These are phyloP conservation scores for Penicillium nucicola DNA, from an alignment of 495 filamentous ascomycete genomes.

Conservation along the genomic window DNA sequence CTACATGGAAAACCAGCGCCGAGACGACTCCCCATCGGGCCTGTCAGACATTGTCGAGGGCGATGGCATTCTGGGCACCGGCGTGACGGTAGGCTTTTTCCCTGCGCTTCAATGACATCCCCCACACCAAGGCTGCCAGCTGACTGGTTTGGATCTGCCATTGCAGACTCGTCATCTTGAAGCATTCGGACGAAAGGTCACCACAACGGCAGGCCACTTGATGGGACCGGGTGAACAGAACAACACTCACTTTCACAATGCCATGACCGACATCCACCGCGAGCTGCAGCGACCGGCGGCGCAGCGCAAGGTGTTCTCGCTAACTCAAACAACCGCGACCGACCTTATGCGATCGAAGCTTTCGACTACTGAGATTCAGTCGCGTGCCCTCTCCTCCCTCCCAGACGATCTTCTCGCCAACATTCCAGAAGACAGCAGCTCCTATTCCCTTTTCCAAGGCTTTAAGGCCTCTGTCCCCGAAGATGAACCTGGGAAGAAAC, in stretches of 20 bases:
- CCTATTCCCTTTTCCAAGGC: conserved; percentile 93
- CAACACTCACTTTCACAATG: conserved; percentile 67
- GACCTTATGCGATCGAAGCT: conserved; percentile 91
- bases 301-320: conserved; percentile 85
- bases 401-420: conserved; percentile 86
- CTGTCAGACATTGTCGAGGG: conserved; percentile 47
- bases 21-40: conserved; percentile 45
- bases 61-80: conserved; percentile 50
- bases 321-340: conserved; percentile 82
- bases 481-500: conserved; percentile 59
- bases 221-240: conserved; percentile 67
- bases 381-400: conserved; percentile 82
- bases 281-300: conserved; percentile 77
- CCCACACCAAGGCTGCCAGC: conserved; percentile 5
- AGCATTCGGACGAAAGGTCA: conserved; percentile 92
- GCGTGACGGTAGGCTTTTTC: conserved; percentile 44
- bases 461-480: conserved; percentile 91
- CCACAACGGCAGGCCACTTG: conserved; percentile 86
- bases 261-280: conserved; percentile 85
- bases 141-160: conserved; percentile 1
- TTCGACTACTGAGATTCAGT: conserved; percentile 89
- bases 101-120: background rate
- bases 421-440: conserved; percentile 79
- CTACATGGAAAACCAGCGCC: conserved; percentile 46
- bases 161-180: conserved; percentile 80